Conservation (phyloP, 2,329 filamentous ascomycete genomes). For the Blastomyces parvus region DNA sequence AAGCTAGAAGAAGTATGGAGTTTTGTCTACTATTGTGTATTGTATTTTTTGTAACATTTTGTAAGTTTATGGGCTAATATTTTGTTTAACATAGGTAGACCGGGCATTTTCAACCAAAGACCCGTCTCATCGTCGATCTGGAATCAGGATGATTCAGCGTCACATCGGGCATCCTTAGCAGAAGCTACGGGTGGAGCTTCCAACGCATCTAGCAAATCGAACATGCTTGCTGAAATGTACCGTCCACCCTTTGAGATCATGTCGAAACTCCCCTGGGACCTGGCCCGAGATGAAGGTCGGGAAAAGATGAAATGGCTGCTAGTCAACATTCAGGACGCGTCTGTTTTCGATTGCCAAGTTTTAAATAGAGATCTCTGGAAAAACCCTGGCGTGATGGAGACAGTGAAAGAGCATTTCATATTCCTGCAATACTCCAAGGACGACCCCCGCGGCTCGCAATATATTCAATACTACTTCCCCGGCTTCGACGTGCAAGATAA, state of each 20-base stretch:
- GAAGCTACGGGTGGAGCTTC: conserved; percentile 57
- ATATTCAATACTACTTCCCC: conserved; percentile 83
- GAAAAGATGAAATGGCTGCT: conserved; percentile 87
- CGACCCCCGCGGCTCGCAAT: conserved; percentile 66
- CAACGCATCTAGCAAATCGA: conserved; percentile 58
- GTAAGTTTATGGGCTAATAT: conserved; percentile 9
- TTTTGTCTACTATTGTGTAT: background rate
- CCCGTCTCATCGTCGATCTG: conserved; percentile 48
- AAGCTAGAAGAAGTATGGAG: conserved; percentile 29
- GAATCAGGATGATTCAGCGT: conserved; percentile 41
- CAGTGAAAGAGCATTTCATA: conserved; percentile 83
- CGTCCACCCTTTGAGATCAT: conserved; percentile 88
- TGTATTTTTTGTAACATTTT: background rate
- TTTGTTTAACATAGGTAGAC: conserved; percentile 28
- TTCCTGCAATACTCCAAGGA: conserved; percentile 92
- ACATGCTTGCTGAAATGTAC: conserved; percentile 80
- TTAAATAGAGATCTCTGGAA: conserved; percentile 97
- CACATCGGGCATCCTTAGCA: conserved; percentile 46
- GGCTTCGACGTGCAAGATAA: conserved; percentile 72
- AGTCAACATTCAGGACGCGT: conserved; percentile 89
- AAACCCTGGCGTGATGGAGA: conserved; percentile 64
- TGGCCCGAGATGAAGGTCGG: conserved; percentile 75
- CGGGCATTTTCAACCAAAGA: conserved; percentile 62
- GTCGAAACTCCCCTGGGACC: conserved; percentile 67
- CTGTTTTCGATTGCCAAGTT: conserved; percentile 87